These are phyloP conservation scores for Hypoxylon sp. DNA, from an alignment of 2,329 filamentous ascomycete genomes.

Conservation along the genomic window DNA sequence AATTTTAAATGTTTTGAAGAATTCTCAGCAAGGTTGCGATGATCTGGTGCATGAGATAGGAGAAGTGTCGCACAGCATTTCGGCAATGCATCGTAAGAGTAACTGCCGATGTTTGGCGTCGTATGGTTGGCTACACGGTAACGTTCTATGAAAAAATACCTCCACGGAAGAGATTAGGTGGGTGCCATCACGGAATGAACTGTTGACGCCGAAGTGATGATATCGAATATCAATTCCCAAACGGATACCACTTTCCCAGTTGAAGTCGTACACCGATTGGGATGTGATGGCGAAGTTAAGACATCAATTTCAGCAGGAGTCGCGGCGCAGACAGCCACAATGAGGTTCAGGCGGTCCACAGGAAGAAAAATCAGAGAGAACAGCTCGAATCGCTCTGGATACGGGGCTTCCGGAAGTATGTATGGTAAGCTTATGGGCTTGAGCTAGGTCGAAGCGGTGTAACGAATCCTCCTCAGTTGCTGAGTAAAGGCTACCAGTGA, in stretches of 20 bases:
- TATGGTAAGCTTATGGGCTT: slow-evolving; percentile 18
- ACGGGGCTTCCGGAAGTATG: slow-evolving; percentile 9
- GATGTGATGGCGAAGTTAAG: not conserved
- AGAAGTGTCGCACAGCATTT: slow-evolving; percentile 22
- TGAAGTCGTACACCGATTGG: not conserved
- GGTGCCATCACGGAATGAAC: not conserved
- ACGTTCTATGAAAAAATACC: slow-evolving; percentile 3
- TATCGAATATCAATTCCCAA: slow-evolving; percentile 5
- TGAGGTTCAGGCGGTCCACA: not conserved
- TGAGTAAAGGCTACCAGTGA: slow-evolving; percentile 9
- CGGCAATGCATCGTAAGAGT: slow-evolving; percentile 6
- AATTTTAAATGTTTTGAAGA: slow-evolving; percentile 18
- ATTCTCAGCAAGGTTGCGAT: slow-evolving; percentile 8
- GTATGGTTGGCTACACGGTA: slow-evolving; percentile 7
- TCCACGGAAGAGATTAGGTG: slow-evolving; percentile 8
- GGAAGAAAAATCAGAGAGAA: not conserved
- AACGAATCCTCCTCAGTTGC: slow-evolving; percentile 1
- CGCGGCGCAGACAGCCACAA: slow-evolving; percentile 7
- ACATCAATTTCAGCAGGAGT: slow-evolving; percentile 5
- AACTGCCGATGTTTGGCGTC: slow-evolving; percentile 16
- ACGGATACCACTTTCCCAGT: not conserved
- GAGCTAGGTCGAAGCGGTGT: slow-evolving; percentile 19
- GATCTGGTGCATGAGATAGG: slow-evolving; percentile 13
- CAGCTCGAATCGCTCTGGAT: slow-evolving; percentile 3
- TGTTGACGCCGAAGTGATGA: not conserved